Percentiles rank a stretch among this genome's conserved stretches.
Conservation (phyloP, 169 alveolate species). For the Plasmodium chabaudi region DNA sequence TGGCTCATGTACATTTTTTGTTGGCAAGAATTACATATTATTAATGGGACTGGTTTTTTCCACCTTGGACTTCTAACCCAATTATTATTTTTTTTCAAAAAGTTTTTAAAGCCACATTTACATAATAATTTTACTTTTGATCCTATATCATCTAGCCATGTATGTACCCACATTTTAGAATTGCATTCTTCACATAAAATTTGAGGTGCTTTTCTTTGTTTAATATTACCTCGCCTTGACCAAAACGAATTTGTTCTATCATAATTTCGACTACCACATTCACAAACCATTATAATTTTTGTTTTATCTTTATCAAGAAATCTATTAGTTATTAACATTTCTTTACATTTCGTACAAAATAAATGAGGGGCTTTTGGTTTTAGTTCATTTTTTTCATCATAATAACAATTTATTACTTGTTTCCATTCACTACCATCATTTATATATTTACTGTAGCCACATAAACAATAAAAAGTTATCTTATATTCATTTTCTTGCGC, state of each 20-base stretch:
- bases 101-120: constrained; percentile 76
- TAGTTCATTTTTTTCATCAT: constrained; percentile 51
- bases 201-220: constrained; percentile 76
- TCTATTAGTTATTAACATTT: constrained; percentile 46
- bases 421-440: constrained; percentile 68
- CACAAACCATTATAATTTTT: constrained; percentile 73
- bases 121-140: constrained; percentile 71
- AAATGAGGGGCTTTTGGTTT: constrained; percentile 68
- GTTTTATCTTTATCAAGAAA: constrained; percentile 74
- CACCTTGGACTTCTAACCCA: constrained; percentile 77
- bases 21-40: constrained; percentile 70
- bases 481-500: constrained; percentile 29
- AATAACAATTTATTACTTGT: constrained; percentile 63
- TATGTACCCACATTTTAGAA: constrained; percentile 77
- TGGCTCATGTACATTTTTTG: constrained; percentile 76
- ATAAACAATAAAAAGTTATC: constrained; percentile 67
- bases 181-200: constrained; percentile 68
- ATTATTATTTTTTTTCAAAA: constrained; percentile 51
- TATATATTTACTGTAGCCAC: constrained; percentile 67
- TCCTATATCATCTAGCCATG: constrained; percentile 76
- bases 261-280: constrained; percentile 76
- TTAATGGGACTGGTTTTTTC: constrained; percentile 73
- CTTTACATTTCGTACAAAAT: constrained; percentile 70
- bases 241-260: constrained; percentile 50
- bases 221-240: constrained; percentile 58